Conservation (phyloP, 164 flowering plant genomes). For the Amborella trichopoda region DNA sequence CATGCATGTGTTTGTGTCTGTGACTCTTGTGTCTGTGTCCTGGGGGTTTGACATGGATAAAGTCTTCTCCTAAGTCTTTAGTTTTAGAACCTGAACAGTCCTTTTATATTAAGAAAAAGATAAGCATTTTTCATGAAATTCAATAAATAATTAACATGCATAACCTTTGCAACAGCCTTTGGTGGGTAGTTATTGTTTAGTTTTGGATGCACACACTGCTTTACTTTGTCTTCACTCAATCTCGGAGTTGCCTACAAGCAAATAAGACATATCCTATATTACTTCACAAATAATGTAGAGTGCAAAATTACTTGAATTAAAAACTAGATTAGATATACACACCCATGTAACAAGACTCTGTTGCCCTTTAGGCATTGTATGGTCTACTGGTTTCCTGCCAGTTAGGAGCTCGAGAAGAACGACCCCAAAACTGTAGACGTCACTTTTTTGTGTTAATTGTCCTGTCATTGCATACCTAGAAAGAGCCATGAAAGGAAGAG, state of each 20-base stretch:
- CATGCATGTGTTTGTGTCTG: too few species aligned
- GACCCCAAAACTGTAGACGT: conserved; percentile 44
- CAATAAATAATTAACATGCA: too few species aligned
- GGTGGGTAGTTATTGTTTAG: conserved; percentile 33
- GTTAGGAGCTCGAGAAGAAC: conserved; percentile 43
- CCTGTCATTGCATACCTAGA: conserved; percentile 44
- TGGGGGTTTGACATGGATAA: too few species aligned
- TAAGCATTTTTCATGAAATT: too few species aligned
- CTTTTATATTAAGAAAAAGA: too few species aligned
- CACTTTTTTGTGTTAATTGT: conserved; percentile 36
- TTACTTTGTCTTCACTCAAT: conserved; percentile 26
- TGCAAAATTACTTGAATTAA: not conserved
- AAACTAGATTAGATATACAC: conserved; percentile 1
- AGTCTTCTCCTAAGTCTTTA: too few species aligned
- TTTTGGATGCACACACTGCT: conserved; percentile 42
- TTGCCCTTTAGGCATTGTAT: conserved; percentile 47
- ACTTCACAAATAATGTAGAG: not conserved
- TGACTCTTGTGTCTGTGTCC: too few species aligned
- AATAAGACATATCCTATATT: not conserved
- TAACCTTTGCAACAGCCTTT: conserved; percentile 42
- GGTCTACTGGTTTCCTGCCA: conserved; percentile 40
- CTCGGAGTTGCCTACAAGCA: conserved; percentile 37
- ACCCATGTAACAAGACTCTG: conserved; percentile 56
- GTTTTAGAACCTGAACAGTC: too few species aligned
- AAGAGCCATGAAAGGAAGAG: not conserved